Evolutionary conservation across 2,329 filamentous ascomycete species (phyloP), one percentile per base, ranked within the genome.

Genomic region (Xenoacremonium recifei): DNA sequence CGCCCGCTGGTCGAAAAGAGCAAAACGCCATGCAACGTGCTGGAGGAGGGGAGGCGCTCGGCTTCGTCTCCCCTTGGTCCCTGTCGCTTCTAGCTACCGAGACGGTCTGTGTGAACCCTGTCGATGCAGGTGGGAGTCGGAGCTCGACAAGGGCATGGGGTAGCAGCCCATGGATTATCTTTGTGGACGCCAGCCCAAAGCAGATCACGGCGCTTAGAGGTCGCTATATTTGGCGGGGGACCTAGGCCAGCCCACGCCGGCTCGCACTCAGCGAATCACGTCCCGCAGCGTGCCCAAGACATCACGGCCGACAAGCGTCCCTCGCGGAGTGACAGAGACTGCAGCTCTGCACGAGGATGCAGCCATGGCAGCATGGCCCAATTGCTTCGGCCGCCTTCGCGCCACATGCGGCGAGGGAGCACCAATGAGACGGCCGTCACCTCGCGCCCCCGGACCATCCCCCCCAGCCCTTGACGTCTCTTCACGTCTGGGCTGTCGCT

Each of bases 171-270:
- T n/a, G n/a, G n/a, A n/a, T n/a, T n/a, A n/a, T n/a, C n/a, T n/a
- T n/a, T n/a, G n/a, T n/a, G n/a, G n/a, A n/a, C n/a, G 29, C 10
- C 29, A 32, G 17, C 33, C 33, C 12, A 32, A 21, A 40, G 44
- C 39, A 52, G 50, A 49, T 55, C 50, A 51, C 52, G 52, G 57
- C 57, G 57, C 57, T 55, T 60, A 60, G 45, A 41, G 42, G 48
- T 44, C 49, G 47, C 59, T 62, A 62, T 62, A 59, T 57, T 60
- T 57, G 54, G 52, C 46, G 42, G 48, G 47, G 50, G 52, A 47
- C 44, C 47, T 21, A 17, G 17, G 10, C 17, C 12, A 12, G 21
- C 37, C 18, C n/a, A 11, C n/a, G 29, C 29, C 20, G 18, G 46
- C 18, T 41, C 37, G 37, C 47, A n/a, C 16, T 21, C 17, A 37